Percentiles rank a stretch among this genome's conserved stretches.
Evolutionary conservation across 768 basidiomycete species (phyloP).

Genomic region (Boletus huronensis): DNA sequence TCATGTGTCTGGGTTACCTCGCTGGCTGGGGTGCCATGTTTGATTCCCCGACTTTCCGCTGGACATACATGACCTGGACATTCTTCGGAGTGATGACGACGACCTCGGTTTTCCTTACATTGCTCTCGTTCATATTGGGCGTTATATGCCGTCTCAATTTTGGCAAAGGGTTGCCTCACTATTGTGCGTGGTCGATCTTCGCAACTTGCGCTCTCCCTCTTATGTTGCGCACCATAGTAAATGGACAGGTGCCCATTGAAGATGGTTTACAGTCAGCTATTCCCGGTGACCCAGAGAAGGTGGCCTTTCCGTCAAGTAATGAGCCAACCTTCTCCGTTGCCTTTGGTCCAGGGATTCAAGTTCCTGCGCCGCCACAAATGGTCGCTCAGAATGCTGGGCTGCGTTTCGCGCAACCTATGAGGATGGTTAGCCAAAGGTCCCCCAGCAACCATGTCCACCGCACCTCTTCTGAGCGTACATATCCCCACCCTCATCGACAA

Average conservation of each 20-base stretch:
- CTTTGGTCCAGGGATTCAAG: too few relatives aligned
- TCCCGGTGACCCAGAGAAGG: slow-evolving; percentile 35
- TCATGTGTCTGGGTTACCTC: slow-evolving; percentile 57
- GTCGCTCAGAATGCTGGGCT: too few relatives aligned
- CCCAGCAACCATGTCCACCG: slow-evolving; percentile 32
- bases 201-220: not conserved
- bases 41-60: slow-evolving; percentile 65
- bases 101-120: slow-evolving; percentile 54
- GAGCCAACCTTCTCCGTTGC: too few relatives aligned
- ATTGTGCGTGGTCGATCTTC: slow-evolving; percentile 45
- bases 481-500: slow-evolving; percentile 21
- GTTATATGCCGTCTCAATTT: slow-evolving; percentile 71
- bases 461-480: slow-evolving; percentile 26
- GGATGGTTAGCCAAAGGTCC: not conserved
- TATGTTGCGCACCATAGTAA: slow-evolving; percentile 39
- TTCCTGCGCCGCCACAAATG: too few relatives aligned
- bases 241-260: slow-evolving; percentile 49
- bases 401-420: not conserved
- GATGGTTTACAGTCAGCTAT: slow-evolving; percentile 37
- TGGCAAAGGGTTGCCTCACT: slow-evolving; percentile 65
- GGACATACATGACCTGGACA: slow-evolving; percentile 69
- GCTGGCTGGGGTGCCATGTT: slow-evolving; percentile 74
- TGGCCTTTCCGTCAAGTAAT: too few relatives aligned
- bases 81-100: slow-evolving; percentile 68
- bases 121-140: slow-evolving; percentile 56